Evolutionary conservation across 371 early-diverging fungal species (phyloP), one percentile per base, ranked within the genome.

Genomic region (Mucor racemosus): DNA sequence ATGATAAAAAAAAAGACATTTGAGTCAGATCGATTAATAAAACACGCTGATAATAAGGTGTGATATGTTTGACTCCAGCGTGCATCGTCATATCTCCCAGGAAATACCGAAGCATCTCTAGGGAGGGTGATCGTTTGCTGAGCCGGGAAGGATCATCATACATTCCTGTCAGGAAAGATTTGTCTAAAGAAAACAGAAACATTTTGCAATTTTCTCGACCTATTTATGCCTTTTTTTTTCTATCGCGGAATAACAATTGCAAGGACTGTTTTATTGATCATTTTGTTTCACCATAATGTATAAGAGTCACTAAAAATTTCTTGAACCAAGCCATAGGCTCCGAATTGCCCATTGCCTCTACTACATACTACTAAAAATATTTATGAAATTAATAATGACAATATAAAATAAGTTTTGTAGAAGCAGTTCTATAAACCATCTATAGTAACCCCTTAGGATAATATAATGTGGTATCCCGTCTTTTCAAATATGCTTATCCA

Each of bases 151-250:
- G 66, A 64, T 70, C 71, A 70, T 70, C 71, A 70, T 70, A 66
- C 71, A 57, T 70, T 70, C 71, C 71, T 62, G 59, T 62, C 66
- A 66, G 62, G 71, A 66, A 70, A 70, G 71, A 70, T 70, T 70
- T 70, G 71, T 70, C 71, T 70, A 70, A 66, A 70, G 71, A 26
- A 26, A 65, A 65, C 38, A 46, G 36, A 65, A 58, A 36, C 31
- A 15, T 26, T 60, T 61, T n/a, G 11, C 15, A 41, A 17, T n/a
- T 62, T 68, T 64, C 21, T 38, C 13, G 7, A 15, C 19, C 53
- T 50, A 58, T 64, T 68, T 68, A 61, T 61, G 46, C 50, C 13
- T 61, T 61, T 61, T 61, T 59, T 21, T 14, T 38, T 17, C 26
- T 10, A 10, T 7, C 6, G 44, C 44, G 44, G 44, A 44, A 44